Evolutionary conservation across 345 rosid species (phyloP).

Genomic region (Zanthoxylum bungeanum): DNA sequence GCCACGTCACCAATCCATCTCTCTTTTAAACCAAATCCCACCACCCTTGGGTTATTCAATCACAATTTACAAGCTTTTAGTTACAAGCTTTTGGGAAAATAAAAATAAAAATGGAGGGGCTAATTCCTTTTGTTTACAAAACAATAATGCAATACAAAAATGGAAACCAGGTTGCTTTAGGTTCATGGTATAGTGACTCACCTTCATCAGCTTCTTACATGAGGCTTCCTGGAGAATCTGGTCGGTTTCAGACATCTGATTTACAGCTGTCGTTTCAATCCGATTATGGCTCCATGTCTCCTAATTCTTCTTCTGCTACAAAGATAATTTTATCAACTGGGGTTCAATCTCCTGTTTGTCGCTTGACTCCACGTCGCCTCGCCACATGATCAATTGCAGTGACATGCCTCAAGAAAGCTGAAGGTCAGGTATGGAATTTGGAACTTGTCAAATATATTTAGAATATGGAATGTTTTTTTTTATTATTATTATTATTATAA

Average conservation of each 20-base stretch:
- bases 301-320: constrained; percentile 16
- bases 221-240: constrained; percentile 86
- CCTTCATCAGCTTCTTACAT: constrained; percentile 76
- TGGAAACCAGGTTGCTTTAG: constrained; percentile 36
- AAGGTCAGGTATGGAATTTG: constrained; percentile 35
- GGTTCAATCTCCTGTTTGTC: constrained; percentile 55
- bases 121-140: constrained; percentile 65
- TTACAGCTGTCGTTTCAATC: constrained; percentile 40
- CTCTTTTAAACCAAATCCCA: constrained; percentile 25
- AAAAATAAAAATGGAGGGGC: constrained; percentile 66
- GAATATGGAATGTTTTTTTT: background rate
- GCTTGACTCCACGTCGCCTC: constrained; percentile 46
- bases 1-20: constrained; percentile 43
- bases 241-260: constrained; percentile 59
- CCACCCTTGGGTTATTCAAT: constrained; percentile 1
- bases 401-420: constrained; percentile 30
- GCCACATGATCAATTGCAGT: constrained; percentile 28
- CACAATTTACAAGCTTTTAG: background rate
- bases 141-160: constrained; percentile 65
- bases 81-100: background rate
- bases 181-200: constrained; percentile 49
- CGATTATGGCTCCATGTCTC: constrained; percentile 32
- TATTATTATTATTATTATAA: background rate
- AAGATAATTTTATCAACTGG: constrained; percentile 49
- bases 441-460: background rate